phyloP scores from a whole-genome alignment of 1,284 basidiomycete species.

The Heterobasidion occidentale region DNA sequence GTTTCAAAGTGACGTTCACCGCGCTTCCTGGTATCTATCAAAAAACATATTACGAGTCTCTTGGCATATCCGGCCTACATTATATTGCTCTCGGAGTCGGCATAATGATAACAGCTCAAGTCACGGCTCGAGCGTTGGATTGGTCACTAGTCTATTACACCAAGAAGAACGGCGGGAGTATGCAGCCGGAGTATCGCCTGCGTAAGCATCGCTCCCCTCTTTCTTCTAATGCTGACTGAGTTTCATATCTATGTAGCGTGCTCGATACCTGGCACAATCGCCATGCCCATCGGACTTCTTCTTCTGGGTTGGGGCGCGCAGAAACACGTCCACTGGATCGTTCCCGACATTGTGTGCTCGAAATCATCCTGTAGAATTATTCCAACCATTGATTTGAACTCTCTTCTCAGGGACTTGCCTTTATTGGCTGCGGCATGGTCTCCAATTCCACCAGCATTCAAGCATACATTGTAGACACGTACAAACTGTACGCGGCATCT shows the following conservation, averaged over 20 bases:
- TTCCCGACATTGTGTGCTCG: conserved; percentile 48
- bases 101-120: conserved; percentile 41
- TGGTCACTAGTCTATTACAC: conserved; percentile 43
- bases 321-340: conserved; percentile 53
- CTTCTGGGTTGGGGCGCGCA: conserved; percentile 61
- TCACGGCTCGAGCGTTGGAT: conserved; percentile 52
- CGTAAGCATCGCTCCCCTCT: conserved; percentile 11
- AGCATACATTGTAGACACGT: conserved; percentile 59
- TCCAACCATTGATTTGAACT: no score
- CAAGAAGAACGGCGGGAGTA: conserved; percentile 39
- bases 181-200: conserved; percentile 46
- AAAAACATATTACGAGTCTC: conserved; percentile 36
- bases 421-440: no score
- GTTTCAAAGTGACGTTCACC: conserved; percentile 44
- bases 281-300: conserved; percentile 53
- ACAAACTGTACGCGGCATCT: conserved; percentile 57
- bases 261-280: conserved; percentile 48
- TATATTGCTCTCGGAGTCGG: conserved; percentile 61
- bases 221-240: no score
- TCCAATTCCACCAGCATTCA: conserved; percentile 26
- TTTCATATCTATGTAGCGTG: conserved; percentile 28
- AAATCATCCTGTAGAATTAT: no score
- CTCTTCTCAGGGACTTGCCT: no score
- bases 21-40: conserved; percentile 58
- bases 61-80: conserved; percentile 53